Evolutionary conservation across 192 early-diverging fungal genomes (phyloP).

Genomic region (Dispira simplex): DNA sequence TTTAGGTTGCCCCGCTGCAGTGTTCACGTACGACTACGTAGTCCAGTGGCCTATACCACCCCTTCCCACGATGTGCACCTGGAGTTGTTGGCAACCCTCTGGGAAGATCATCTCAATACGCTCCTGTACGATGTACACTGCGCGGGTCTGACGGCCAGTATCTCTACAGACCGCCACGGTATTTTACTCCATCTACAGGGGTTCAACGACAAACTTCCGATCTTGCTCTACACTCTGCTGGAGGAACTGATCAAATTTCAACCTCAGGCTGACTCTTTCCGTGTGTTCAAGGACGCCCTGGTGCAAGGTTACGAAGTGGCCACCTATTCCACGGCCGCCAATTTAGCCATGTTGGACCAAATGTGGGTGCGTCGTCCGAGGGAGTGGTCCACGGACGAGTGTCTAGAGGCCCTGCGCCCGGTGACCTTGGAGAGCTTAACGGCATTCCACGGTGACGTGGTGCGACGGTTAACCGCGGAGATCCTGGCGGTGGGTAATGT

Average conservation of each 20-base stretch:
- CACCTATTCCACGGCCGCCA: constrained; percentile 58
- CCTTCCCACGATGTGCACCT: constrained; percentile 53
- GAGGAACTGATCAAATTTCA: constrained; percentile 43
- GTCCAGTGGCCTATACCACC: constrained; percentile 60
- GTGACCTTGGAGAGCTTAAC: constrained; percentile 59
- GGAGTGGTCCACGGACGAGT: constrained; percentile 67
- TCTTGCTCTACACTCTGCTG: constrained; percentile 54
- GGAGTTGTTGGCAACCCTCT: constrained; percentile 55
- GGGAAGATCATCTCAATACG: constrained; percentile 75
- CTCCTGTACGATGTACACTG: constrained; percentile 82
- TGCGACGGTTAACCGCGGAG: constrained; percentile 55
- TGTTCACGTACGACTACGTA: constrained; percentile 50
- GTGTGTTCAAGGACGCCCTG: constrained; percentile 63
- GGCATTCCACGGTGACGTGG: constrained; percentile 55
- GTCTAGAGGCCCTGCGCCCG: constrained; percentile 48
- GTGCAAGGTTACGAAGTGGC: constrained; percentile 62
- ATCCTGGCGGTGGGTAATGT: constrained; percentile 84
- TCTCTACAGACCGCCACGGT: constrained; percentile 56
- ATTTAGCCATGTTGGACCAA: constrained; percentile 61
- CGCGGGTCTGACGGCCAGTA: constrained; percentile 65
- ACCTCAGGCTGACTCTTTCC: constrained; percentile 57
- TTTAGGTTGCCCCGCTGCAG: constrained; percentile 85
- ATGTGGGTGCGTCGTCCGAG: constrained; percentile 58
- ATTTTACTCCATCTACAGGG: constrained; percentile 56
- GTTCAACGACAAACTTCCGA: constrained; percentile 75